A percentile compares a stretch with the other conserved stretches of the same genome.
Conservation (phyloP, 2,329 filamentous ascomycete species). For the Colletotrichum theobromicola region DNA sequence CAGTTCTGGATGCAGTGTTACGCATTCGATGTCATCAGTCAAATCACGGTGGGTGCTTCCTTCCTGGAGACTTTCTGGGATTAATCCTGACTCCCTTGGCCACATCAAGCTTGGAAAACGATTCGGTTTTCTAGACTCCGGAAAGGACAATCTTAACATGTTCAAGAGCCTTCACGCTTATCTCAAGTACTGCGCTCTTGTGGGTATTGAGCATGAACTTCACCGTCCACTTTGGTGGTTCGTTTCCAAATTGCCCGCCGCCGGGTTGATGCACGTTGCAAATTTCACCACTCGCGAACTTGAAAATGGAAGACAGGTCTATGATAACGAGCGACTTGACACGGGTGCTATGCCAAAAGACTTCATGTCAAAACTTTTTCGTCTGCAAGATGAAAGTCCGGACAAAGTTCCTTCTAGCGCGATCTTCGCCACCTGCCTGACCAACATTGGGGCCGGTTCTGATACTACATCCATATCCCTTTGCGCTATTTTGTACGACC, state of each 20-base stretch:
- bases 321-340: background rate
- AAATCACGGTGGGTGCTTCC: background rate
- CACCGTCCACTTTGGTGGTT: background rate
- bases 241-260: background rate
- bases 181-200: background rate
- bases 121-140: background rate
- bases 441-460: background rate
- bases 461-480: background rate
- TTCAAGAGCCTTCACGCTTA: background rate
- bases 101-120: background rate
- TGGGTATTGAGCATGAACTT: background rate
- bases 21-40: background rate
- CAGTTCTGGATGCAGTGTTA: background rate
- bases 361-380: background rate
- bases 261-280: background rate
- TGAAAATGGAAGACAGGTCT: background rate
- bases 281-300: background rate
- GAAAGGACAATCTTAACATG: background rate
- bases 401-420: background rate
- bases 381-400: background rate
- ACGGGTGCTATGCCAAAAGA: background rate
- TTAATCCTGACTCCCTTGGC: background rate
- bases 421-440: background rate
- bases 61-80: background rate
- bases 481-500: background rate